Base-by-base conservation (phyloP, 2,329 filamentous ascomycete species). In the Penicillium griseofulvum region DNA sequence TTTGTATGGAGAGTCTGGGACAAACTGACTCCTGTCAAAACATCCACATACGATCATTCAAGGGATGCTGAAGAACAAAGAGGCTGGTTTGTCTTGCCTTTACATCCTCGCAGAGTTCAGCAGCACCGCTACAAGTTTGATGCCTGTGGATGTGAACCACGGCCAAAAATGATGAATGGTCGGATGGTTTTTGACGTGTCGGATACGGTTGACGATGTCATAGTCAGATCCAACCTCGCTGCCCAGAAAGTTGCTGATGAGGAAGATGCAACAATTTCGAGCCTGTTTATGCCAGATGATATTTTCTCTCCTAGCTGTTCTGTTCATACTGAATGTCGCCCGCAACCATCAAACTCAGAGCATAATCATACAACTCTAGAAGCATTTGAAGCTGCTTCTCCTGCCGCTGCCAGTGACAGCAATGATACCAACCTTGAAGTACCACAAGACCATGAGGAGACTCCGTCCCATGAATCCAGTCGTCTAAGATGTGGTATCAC, bases 1-100 rank as follows among this genome's bases (percentile, higher is more conserved):
- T 67, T 77, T 19, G 62, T 82, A 6, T 83, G 81, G 80, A 76
- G 80, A 11, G 66, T 79, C 14, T 80, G 77, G 77, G 69, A 74
- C 17, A 62, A 57, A 24, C 59, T 68, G 19, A 53, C 38, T 43
- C 73, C 63, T n/a, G 66, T 66, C 28, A 64, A 65, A 28, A 50
- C 59, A 12, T 68, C 68, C 51, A 62, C 65, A 43, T 59, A 60
- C 19, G 60, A 61, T 14, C 29, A 53, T 44, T 49, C 53, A 64
- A 43, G 43, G 64, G 74, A 55, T 65, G 57, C 54, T n/a, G 52
- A 39, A 29, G 58, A 49, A 2, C 47, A 65, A 37, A 54, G 71
- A 42, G 77, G 78, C n/a, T 80, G 78, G 78, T 67, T 69, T 42
- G 76, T 79, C 43, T 63, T 79, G 43, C 76, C 77, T 14, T 63